Evolutionary conservation across 140 eudicot species (phyloP), one percentile per base, ranked within the genome.

Genomic region (Ambrosia hybrid): DNA sequence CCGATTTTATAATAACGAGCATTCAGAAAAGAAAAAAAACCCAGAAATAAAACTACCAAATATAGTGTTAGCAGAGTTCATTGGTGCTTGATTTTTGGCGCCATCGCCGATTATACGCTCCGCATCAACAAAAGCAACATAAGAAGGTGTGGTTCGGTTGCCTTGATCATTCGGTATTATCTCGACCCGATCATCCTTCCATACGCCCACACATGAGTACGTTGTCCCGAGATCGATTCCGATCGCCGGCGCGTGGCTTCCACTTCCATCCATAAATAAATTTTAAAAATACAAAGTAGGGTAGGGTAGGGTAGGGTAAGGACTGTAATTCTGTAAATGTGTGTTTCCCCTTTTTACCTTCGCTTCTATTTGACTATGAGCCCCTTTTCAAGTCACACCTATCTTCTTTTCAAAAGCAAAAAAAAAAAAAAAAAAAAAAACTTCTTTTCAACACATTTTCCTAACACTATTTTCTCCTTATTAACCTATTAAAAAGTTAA

Each of bases 41-140:
- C 8, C 15, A 37, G 3, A 36, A 56, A 41, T 38, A 57, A 30
- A 13, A 57, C 43, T 39, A 71, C 76, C 76, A 57, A 38, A 71
- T 57, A 71, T 57, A 3, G 76, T 71, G 57, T 71, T 72, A 3
- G 76, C 16, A 43, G 76, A 16, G 48, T 72, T 72, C 60, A 48
- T 30, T 12, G 68, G 14, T 45, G 4, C 76, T 72, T 58, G 59
- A 16, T 58, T 57, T 8, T 72, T 72, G 68, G 76, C 68, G 5
- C 34, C 76, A 72, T 72, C 68, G 0, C 69, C 76, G 34, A 59
- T 30, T 3, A 72, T 14, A 6, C 76, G 68, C 37, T 72, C 60
- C 0, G 4, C 34, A 60, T 60, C 60, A 45, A 33, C 36, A 4
- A 72, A 72, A 30, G 69, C 67, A 43, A 59, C 76, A 59, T 10